Evolutionary conservation across 2,329 filamentous ascomycete genomes (phyloP), one percentile per base, ranked within the genome.

Genomic region (Penicillium sp.): DNA sequence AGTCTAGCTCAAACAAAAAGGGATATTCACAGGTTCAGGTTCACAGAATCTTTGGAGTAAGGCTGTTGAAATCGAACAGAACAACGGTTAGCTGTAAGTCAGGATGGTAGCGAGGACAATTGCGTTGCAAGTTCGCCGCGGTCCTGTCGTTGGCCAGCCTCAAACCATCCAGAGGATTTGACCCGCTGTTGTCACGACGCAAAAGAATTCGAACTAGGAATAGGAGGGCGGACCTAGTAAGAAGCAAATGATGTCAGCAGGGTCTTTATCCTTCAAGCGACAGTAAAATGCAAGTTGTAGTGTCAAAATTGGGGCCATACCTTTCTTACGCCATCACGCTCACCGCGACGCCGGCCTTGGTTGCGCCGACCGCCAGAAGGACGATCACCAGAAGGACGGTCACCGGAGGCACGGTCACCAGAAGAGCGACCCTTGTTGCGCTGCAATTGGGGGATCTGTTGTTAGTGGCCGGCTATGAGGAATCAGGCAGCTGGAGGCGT

Each of bases 261-360:
- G 10, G 48, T 15, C 28, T 28, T 34, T 33, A 29, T 48, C 6
- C 13, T 43, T n/a, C 53, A 68, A 12, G 41, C 29, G 26, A 45
- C 34, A 33, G 8, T 23, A 24, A 23, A 6, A 42, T 42, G 1
- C 18, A 36, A 18, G 7, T 8, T 42, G 31, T 38, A 31, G 18
- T 23, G 15, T 12, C 23, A 31, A 18, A 10, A 31, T 9, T 28
- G 41, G 47, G 45, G 41, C 21, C 46, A 34, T 73, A 93, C 90
- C 90, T 95, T 95, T 91, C 87, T 92, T 72, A 93, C 83, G 76
- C 89, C 89, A 76, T 94, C 89, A 76, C 89, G 87, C 74, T 89
- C 89, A 75, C 93, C 89, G 76, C 89, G 87, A 68, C 88, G 87
- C 65, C 74, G 71, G 60, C 77, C 73, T 62, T 76, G 74, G 60